Evolutionary conservation across 768 basidiomycete genomes (phyloP), one percentile per base, ranked within the genome.

Genomic region (Agrocybe pediades): DNA sequence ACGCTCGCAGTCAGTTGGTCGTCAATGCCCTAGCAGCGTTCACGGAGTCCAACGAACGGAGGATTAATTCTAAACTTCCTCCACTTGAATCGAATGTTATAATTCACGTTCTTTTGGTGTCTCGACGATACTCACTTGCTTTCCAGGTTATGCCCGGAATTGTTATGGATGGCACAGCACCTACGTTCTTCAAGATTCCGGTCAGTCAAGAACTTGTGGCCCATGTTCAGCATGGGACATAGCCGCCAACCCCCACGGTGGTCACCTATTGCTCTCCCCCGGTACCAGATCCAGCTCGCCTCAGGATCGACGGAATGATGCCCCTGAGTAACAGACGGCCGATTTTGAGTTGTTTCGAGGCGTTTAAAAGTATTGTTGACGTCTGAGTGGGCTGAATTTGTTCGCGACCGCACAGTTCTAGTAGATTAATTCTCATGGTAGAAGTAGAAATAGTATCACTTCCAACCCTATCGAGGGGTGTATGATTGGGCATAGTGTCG

Each of bases 131-230:
- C 39, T 51, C 45, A 40, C 3, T 47, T 25, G 13, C 16, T 30
- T 29, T 19, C n/a, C 30, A 64, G 65, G 56, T 68, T 44, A 67
- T 72, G 16, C 64, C 70, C 6, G 68, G 66, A 30, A 69, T 73
- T 29, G 50, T 62, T 29, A 62, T 75, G 68, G 45, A 53, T 3
- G 68, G 71, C 24, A 67, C 67, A 0, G 43, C 54, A 2, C 71
- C 70, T 3, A 50, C 47, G 8, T 74, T 74, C 54, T 74, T 67
- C 64, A 65, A 69, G 48, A 66, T 71, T 39, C 54, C 56, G 9
- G 61, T 71, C 68, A n/a, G 66, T 3, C 17, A 27, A 23, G 46
- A 55, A 21, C 61, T 72, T 9, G 44, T 29, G 2, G 23, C 43
- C 30, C 29, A 46, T 46, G 55, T 65, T 49, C 24, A 29, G 29